These are phyloP conservation scores for Primulina eburnea DNA, from an alignment of 257 asterid species.

Conservation along the genomic window DNA sequence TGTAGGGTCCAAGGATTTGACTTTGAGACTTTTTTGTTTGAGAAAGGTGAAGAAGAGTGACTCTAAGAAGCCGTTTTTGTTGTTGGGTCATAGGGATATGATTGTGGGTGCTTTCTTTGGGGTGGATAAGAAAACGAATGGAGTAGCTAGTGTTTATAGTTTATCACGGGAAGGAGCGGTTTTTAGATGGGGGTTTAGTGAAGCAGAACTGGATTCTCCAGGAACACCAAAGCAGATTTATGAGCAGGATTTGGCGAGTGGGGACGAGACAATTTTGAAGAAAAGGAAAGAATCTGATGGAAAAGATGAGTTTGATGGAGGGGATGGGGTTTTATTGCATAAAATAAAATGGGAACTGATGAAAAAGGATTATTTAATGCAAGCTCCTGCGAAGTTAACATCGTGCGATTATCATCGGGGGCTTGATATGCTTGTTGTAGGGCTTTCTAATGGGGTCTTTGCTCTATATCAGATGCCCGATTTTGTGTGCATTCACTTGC, in stretches of 20 bases:
- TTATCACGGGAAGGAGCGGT: slow-evolving; percentile 88
- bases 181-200: slow-evolving; percentile 60
- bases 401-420: slow-evolving; percentile 87
- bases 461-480: slow-evolving; percentile 96
- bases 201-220: slow-evolving; percentile 72
- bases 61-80: slow-evolving; percentile 59
- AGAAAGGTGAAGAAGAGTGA: slow-evolving; percentile 28
- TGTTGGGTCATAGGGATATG: slow-evolving; percentile 80
- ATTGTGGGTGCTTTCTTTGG: slow-evolving; percentile 81
- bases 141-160: slow-evolving; percentile 52
- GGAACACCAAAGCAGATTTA: slow-evolving; percentile 66
- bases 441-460: slow-evolving; percentile 92
- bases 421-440: slow-evolving; percentile 85
- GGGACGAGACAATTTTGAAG: slow-evolving; percentile 24
- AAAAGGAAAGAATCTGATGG: slow-evolving; percentile 60
- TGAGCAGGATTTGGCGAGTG: slow-evolving; percentile 39
- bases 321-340: slow-evolving; percentile 40
- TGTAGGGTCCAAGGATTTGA: slow-evolving; percentile 79
- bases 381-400: slow-evolving; percentile 70
- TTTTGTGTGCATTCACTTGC: slow-evolving; percentile 76
- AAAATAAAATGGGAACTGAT: slow-evolving; percentile 63
- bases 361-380: slow-evolving; percentile 81
- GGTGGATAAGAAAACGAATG: slow-evolving; percentile 57
- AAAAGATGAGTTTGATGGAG: slow-evolving; percentile 37
- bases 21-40: slow-evolving; percentile 72